Conservation (phyloP, 2,329 filamentous ascomycete genomes). For the Mycosphaerella sp. region DNA sequence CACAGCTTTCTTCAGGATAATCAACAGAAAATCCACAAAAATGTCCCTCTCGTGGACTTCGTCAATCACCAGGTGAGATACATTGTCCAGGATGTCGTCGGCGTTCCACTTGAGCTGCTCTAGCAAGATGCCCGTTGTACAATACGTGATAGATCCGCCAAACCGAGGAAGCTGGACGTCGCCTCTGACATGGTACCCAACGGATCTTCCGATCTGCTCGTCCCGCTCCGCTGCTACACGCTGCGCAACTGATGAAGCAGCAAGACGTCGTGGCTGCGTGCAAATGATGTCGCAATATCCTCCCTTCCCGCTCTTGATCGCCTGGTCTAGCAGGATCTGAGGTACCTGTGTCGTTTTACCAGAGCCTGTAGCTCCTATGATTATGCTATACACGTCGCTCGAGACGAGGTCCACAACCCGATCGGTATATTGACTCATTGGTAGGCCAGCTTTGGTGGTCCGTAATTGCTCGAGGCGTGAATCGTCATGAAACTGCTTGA, state of each 20-base stretch:
- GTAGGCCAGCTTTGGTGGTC: slow-evolving; percentile 35
- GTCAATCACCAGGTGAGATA: slow-evolving; percentile 48
- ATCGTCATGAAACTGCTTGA: slow-evolving; percentile 20
- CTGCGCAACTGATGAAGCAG: slow-evolving; percentile 42
- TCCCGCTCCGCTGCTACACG: slow-evolving; percentile 45
- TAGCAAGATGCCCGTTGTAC: slow-evolving; percentile 47
- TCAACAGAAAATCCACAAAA: slow-evolving; percentile 43
- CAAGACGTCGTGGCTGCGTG: slow-evolving; percentile 46
- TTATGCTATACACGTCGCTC: slow-evolving; percentile 40
- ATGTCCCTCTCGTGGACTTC: slow-evolving; percentile 48
- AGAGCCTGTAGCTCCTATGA: slow-evolving; percentile 43
- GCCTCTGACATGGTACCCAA: slow-evolving; percentile 46
- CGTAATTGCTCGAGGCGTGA: slow-evolving; percentile 21
- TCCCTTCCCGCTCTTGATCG: slow-evolving; percentile 37
- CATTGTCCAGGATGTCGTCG: slow-evolving; percentile 37
- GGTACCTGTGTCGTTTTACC: slow-evolving; percentile 49
- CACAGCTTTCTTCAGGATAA: slow-evolving; percentile 41
- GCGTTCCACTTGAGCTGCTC: slow-evolving; percentile 39
- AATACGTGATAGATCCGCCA: slow-evolving; percentile 44
- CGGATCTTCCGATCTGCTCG: slow-evolving; percentile 37
- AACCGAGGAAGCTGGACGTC: slow-evolving; percentile 33
- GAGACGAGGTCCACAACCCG: slow-evolving; percentile 27
- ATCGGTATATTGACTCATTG: slow-evolving; percentile 33
- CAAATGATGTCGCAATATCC: slow-evolving; percentile 46
- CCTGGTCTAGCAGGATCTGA: slow-evolving; percentile 50